Conservation (phyloP, 2,329 filamentous ascomycete species). For the Keithomyces neogunnii region DNA sequence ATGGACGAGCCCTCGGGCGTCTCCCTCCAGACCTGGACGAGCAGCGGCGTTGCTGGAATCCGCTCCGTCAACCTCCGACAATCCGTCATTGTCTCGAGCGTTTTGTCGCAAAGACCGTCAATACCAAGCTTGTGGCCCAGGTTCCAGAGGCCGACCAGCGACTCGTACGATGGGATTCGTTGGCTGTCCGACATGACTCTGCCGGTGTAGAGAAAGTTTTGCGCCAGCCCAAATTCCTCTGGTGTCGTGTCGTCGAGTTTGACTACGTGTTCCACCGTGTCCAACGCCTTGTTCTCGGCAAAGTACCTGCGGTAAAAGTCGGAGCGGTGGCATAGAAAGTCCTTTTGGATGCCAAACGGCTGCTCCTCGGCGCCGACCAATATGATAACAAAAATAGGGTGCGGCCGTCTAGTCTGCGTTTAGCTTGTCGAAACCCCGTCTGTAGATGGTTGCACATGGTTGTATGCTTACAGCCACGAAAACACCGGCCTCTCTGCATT, state of each 20-base stretch:
- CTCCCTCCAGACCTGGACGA: constrained; percentile 54
- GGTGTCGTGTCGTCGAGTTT: constrained; percentile 37
- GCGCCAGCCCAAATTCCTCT: constrained; percentile 46
- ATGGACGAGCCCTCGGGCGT: constrained; percentile 53
- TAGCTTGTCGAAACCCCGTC: neutral
- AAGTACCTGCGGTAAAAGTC: constrained; percentile 40
- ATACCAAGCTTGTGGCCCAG: constrained; percentile 43
- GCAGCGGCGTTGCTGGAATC: constrained; percentile 50
- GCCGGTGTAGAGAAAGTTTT: constrained; percentile 46
- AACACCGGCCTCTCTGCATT: constrained; percentile 12
- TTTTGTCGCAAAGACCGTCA: constrained; percentile 46
- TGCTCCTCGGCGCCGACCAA: constrained; percentile 42
- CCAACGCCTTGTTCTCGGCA: constrained; percentile 18
- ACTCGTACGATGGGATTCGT: constrained; percentile 42
- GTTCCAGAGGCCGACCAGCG: constrained; percentile 48
- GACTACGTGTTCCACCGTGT: constrained; percentile 41
- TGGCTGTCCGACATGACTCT: constrained; percentile 33
- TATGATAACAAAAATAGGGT: constrained; percentile 47
- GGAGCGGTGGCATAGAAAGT: constrained; percentile 47
- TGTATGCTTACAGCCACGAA: constrained; percentile 29
- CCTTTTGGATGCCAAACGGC: constrained; percentile 50
- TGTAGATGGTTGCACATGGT: neutral
- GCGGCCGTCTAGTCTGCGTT: constrained; percentile 34
- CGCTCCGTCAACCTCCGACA: constrained; percentile 41
- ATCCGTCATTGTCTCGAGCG: constrained; percentile 49